Base-by-base conservation (phyloP, 257 asterid species). In the Cruciata laevipes region DNA sequence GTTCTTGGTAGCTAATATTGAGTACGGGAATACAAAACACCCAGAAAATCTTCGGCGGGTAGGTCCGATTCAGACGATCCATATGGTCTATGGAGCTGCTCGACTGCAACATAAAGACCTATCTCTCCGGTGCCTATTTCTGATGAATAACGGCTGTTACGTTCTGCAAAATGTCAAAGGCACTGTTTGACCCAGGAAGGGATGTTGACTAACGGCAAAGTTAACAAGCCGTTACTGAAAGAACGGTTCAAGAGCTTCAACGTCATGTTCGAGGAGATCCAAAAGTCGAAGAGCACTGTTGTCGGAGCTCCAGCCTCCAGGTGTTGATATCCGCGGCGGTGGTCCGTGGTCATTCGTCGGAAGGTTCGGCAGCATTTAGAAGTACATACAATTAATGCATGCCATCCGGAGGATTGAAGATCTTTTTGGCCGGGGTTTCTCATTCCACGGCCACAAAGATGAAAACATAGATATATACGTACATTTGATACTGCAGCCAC, bases 91-190 rank as follows among this genome's bases (percentile, higher is more conserved):
- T n/a, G 11, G 58, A 74, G 56, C 81, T 83, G 0, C 25, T 89
- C 31, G 98, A 92, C 32, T 68, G 76, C 2, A 87, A 87, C 30
- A 51, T 92, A 78, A 73, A 35, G 97, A 92, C 64, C 82, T 80
- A 0, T 83, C 97, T 0, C 58, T 92, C 21, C 85, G 87, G 1
- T 38, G 77, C 79, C 65, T 92, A 21, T 92, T 92, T 80, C 63
- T 92, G 53, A 92, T 92, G 97, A 89, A 92, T 73, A 92, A 92
- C 47, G 96, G 98, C 0, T 73, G 97, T 17, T 89, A 87, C 83
- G 83, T 87, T 4, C 31, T 89, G 23, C 98, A 87, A 64, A 89
- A 89, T 8, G 98, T 83, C 33, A 92, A 87, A 68, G 90, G 69
- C 89, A 81, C 27, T 74, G 82, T 8, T 63, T 92, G 69, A 79